Percentiles rank a stretch among this genome's conserved stretches.
These are phyloP conservation scores for Lecanicillium sp. DNA, from an alignment of 2,329 filamentous ascomycete species.

Conservation along the genomic window DNA sequence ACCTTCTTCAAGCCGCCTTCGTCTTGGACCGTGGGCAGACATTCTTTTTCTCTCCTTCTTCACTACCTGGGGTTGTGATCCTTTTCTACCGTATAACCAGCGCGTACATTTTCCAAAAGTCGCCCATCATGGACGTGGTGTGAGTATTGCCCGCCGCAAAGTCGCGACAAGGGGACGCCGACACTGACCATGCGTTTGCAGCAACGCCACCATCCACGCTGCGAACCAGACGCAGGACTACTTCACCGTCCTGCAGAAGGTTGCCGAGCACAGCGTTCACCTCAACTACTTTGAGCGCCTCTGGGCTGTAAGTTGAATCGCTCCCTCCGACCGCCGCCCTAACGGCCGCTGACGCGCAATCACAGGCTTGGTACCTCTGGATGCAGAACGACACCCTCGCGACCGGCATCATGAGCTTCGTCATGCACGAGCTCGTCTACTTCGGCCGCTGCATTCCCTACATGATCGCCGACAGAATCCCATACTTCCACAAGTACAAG, in stretches of 20 bases:
- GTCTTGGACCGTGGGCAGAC: slow-evolving; percentile 1
- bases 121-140: slow-evolving; percentile 30
- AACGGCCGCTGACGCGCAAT: slow-evolving; percentile 16
- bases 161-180: no score
- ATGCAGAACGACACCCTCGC: slow-evolving; percentile 97
- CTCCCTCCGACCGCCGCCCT: slow-evolving; percentile 5
- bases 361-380: slow-evolving; percentile 82
- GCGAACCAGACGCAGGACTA: slow-evolving; percentile 47
- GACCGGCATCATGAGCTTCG: slow-evolving; percentile 95
- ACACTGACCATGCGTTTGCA: slow-evolving; percentile 22
- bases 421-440: slow-evolving; percentile 91
- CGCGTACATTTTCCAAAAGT: not conserved
- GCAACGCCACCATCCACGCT: slow-evolving; percentile 45
- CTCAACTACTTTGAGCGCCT: slow-evolving; percentile 82
- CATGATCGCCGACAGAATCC: slow-evolving; percentile 85
- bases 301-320: slow-evolving; percentile 63
- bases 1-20: slow-evolving; percentile 3
- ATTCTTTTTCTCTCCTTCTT: slow-evolving; percentile 3
- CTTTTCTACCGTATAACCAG: not conserved
- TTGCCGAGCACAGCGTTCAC: slow-evolving; percentile 70
- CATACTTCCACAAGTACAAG: slow-evolving; percentile 89
- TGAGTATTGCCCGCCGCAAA: slow-evolving; percentile 18
- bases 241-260: slow-evolving; percentile 54
- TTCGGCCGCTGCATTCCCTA: slow-evolving; percentile 88
- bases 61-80: slow-evolving; percentile 2